Base-by-base conservation (phyloP, 805 yeast genomes). In the Kurtzmaniella cleridarum region DNA sequence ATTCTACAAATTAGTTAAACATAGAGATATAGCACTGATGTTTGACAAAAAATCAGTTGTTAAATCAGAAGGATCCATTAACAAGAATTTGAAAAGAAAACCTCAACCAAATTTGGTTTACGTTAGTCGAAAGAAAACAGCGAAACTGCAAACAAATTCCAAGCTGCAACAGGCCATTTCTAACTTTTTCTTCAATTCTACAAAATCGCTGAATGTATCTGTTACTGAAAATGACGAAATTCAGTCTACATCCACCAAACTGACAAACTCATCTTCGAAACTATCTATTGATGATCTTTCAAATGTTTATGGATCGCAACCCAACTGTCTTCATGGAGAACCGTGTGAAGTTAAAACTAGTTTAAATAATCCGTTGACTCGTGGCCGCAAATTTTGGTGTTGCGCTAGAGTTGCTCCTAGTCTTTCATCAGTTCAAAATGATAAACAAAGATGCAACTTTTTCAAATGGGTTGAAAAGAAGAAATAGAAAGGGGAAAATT, bases 1-100 rank as follows among this genome's bases (percentile, higher is more conserved):
- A 29, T 73, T 60, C 38, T 79, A 71, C 47, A 72, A 71, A 14
- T 43, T 71, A 11, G 44, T 42, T 10, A 56, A 54, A 35, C 55
- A 56, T 35, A 44, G 54, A 27, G 72, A 67, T 42, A 67, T 67
- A 6, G 54, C 66, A 3, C 38, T 44, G 13, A 47, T 66, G 48
- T 66, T 67, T 39, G 41, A 33, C 15, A 35, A 44, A 29, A 43
- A 46, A 29, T 13, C 44, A 34, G 5, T 37, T 29, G 30, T 15
- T 31, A 11, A 17, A 33, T 9, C 24, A 16, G 30, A 28, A 32
- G 33, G 27, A 16, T 14, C 28, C 30, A 26, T 27, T 9, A 26
- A 13, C 29, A 23, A 27, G n/a, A 15, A 35, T 3, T 6, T 37
- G 10, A 8, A 42, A 43, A 27, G 45, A 37, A 38, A 34, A 31